Evolutionary conservation across 192 early-diverging fungal genomes (phyloP).

Genomic region (Coemansia nantahalensis): DNA sequence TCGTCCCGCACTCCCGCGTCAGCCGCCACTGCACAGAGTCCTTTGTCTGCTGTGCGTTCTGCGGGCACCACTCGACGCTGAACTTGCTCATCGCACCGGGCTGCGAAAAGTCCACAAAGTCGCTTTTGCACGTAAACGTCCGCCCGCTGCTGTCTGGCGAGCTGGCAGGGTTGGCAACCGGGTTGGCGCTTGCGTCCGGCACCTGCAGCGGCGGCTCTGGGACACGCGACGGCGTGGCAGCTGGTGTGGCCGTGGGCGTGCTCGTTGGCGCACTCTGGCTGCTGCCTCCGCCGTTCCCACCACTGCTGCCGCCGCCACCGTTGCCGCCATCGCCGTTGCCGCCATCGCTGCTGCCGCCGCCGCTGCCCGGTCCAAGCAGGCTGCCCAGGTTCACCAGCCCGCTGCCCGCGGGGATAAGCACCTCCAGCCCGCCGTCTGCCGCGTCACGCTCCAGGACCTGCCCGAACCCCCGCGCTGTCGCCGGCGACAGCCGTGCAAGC

Average conservation of each 20-base stretch:
- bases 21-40: conserved; percentile 37
- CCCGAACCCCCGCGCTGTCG: not conserved
- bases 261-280: too few species aligned
- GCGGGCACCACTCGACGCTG: conserved; percentile 44
- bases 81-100: conserved; percentile 37
- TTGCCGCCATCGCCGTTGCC: conserved; percentile 8
- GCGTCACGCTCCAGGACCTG: conserved; percentile 14
- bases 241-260: too few species aligned
- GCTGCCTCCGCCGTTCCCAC: conserved; percentile 1
- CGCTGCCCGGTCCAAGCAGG: conserved; percentile 10
- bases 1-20: conserved; percentile 43
- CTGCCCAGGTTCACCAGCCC: conserved; percentile 30
- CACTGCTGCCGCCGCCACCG: conserved; percentile 1
- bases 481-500: not conserved
- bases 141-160: conserved; percentile 19
- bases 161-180: conserved; percentile 1
- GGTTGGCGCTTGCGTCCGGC: not conserved
- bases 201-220: not conserved
- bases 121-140: conserved; percentile 27
- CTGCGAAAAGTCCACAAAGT: conserved; percentile 31
- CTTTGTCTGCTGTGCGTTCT: conserved; percentile 41
- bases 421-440: conserved; percentile 13
- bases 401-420: conserved; percentile 26
- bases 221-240: not conserved
- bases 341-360: conserved; percentile 1